phyloP scores from a whole-genome alignment of 306 rosid genomes.

The Macrotyloma uniflorum region DNA sequence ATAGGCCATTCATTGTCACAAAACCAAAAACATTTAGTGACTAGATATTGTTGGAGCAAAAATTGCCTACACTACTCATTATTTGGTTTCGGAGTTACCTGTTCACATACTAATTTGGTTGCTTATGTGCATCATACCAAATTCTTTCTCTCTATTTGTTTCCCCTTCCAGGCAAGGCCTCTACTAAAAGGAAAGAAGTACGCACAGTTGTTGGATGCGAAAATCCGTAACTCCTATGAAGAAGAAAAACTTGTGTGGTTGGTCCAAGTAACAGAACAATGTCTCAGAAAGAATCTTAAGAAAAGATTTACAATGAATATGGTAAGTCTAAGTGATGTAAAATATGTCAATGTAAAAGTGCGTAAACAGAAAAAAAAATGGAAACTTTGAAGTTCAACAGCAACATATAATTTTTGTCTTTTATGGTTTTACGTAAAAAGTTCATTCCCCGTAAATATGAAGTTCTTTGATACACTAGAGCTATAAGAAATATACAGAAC shows the following conservation, averaged over 20 bases:
- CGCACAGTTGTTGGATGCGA: slow-evolving; percentile 42
- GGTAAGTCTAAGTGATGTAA: slow-evolving; percentile 43
- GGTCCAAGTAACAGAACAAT: slow-evolving; percentile 51
- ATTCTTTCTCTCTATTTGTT: background rate
- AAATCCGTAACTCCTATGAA: slow-evolving; percentile 47
- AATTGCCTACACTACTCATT: background rate
- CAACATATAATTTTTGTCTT: background rate
- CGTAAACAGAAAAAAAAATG: slow-evolving; percentile 5
- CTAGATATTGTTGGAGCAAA: background rate
- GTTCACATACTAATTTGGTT: slow-evolving; percentile 1
- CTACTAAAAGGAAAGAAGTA: slow-evolving; percentile 50
- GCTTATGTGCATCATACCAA: slow-evolving; percentile 26
- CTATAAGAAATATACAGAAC: background rate
- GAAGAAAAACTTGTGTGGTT: slow-evolving; percentile 44
- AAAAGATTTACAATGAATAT: slow-evolving; percentile 47
- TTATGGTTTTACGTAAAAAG: background rate
- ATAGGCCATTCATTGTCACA: background rate
- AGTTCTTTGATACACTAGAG: background rate
- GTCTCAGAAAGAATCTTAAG: slow-evolving; percentile 54
- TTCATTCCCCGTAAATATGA: background rate
- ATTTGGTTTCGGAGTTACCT: slow-evolving; percentile 1
- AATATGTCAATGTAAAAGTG: slow-evolving; percentile 7
- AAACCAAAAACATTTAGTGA: background rate
- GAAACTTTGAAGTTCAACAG: background rate
- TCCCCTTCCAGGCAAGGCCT: slow-evolving; percentile 45